Evolutionary conservation across 352 stramenopile species (phyloP), one percentile per base, ranked within the genome.

Genomic region (Globisporangium takayamanum): DNA sequence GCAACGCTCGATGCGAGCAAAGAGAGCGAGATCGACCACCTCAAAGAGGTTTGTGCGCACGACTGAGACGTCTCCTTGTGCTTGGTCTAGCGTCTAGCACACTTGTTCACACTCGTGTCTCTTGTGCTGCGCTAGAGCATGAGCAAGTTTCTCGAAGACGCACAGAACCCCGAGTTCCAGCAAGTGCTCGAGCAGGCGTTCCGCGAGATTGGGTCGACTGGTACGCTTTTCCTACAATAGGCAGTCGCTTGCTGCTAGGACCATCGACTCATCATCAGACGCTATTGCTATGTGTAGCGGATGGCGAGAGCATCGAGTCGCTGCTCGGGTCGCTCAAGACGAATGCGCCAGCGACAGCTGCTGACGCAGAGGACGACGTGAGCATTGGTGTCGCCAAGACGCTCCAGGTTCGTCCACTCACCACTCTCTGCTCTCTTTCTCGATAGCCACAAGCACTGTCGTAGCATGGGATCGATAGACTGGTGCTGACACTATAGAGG

Each of bases 111-210:
- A 22, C 18, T 18, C 14, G 5, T 8, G 18, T 14, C 4, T 47
- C 41, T 18, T 26, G 2, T 6, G 7, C 5, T 59, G 22, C 22
- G 22, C 20, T 45, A 95, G 84, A 92, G 85, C 61, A 90, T 94
- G 79, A 68, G 66, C 65, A 89, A 92, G 67, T 92, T 94, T 57
- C 70, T 94, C 12, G 84, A 92, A 54, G 80, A 94, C 59, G 79
- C 84, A 50, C 79, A 94, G 68, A 91, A 92, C 64, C 82, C 86
- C 12, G 83, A 92, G 71, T 92, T 94, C 59, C 85, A 94, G 69
- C 69, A 88, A 50, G 83, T 92, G 64, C 64, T 94, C 41, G 83
- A 94, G 72, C 85, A 93, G 62, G 85, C 85, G 1, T 94, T 93
- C 54, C 83, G 81, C n/a, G 85, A 94, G 50, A 55, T 94, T n/a